A percentile compares a stretch with the other conserved stretches of the same genome.
Conservation (phyloP, 2,329 filamentous ascomycete genomes). For the Fusarium lateritium region DNA sequence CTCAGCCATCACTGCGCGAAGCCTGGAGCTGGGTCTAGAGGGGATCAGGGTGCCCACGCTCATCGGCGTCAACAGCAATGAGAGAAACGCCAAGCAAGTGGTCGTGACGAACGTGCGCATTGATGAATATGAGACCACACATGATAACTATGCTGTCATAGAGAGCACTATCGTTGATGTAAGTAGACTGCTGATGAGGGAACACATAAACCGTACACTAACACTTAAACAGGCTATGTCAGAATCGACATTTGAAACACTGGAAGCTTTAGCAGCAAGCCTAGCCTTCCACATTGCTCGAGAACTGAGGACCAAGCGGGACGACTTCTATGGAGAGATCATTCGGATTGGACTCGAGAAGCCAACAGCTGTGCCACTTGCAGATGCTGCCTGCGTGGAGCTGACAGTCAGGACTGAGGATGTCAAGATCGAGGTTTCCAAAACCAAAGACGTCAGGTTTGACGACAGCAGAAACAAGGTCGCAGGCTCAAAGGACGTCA, state of each 20-base stretch:
- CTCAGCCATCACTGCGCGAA: slow-evolving; percentile 48
- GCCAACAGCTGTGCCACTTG: slow-evolving; percentile 80
- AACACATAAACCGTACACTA: neutral
- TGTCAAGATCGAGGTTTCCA: slow-evolving; percentile 35
- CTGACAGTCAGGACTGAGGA: slow-evolving; percentile 51
- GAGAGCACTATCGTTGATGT: slow-evolving; percentile 76
- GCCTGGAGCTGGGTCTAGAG: slow-evolving; percentile 63
- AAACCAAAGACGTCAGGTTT: slow-evolving; percentile 22
- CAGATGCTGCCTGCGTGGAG: slow-evolving; percentile 79
- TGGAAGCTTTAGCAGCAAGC: slow-evolving; percentile 71
- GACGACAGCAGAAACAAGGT: slow-evolving; percentile 31
- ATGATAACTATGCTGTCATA: slow-evolving; percentile 68
- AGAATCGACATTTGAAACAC: slow-evolving; percentile 71
- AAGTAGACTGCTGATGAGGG: slow-evolving; percentile 45
- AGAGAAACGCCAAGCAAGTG: slow-evolving; percentile 76
- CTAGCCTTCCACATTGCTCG: slow-evolving; percentile 63
- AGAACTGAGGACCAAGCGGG: slow-evolving; percentile 54
- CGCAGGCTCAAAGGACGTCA: slow-evolving; percentile 2
- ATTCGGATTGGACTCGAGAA: slow-evolving; percentile 77
- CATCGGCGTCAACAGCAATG: slow-evolving; percentile 81
- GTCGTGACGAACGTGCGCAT: slow-evolving; percentile 75
- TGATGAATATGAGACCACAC: slow-evolving; percentile 62
- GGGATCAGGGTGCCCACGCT: slow-evolving; percentile 75
- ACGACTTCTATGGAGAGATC: slow-evolving; percentile 59
- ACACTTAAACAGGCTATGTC: slow-evolving; percentile 63